Percentiles rank a stretch among this genome's conserved stretches.
These are phyloP conservation scores for Lasiosphaeria hispida DNA, from an alignment of 495 filamentous ascomycete species.

Conservation along the genomic window DNA sequence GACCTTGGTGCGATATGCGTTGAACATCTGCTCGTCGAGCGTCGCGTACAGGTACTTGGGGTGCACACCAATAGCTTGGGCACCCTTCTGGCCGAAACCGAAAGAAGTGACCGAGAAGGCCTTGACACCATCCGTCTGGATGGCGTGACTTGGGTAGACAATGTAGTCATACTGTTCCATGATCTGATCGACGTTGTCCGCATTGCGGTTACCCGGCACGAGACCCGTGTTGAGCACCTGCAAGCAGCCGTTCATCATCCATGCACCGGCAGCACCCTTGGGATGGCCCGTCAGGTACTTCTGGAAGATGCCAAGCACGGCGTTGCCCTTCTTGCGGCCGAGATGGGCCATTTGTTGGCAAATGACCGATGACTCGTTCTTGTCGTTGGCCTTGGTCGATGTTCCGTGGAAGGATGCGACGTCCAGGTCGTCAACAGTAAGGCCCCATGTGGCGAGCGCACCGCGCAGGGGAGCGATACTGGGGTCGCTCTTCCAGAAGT, in stretches of 20 bases:
- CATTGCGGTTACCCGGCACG: constrained; percentile 96
- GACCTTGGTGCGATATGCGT: constrained; percentile 81
- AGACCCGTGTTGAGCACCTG: constrained; percentile 91
- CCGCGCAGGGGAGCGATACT: constrained; percentile 93
- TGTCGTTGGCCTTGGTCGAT: constrained; percentile 97
- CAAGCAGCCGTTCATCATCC: constrained; percentile 98
- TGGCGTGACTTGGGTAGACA: constrained; percentile 88
- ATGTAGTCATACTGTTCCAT: constrained; percentile 99
- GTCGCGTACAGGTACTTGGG: constrained; percentile 92
- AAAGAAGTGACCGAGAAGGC: constrained; percentile 99
- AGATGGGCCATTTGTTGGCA: constrained; percentile 96
- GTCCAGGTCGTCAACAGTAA: constrained; percentile 92
- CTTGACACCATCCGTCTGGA: constrained; percentile 97
- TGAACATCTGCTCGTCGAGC: constrained; percentile 82
- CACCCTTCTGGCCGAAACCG: constrained; percentile 98
- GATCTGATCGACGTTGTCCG: constrained; percentile 92
- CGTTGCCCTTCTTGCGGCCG: constrained; percentile 92
- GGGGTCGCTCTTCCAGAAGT: constrained; percentile 95
- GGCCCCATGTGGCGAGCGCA: constrained; percentile 93
- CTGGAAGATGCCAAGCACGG: constrained; percentile 96
- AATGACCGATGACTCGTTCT: constrained; percentile 98
- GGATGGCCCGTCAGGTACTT: constrained; percentile 99
- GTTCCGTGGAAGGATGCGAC: constrained; percentile 99
- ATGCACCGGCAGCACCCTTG: constrained; percentile 97
- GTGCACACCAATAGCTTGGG: constrained; percentile 95